A percentile compares a stretch with the other conserved stretches of the same genome.
These are phyloP conservation scores for Alternaria viburni DNA, from an alignment of 2,329 filamentous ascomycete species.

Conservation along the genomic window DNA sequence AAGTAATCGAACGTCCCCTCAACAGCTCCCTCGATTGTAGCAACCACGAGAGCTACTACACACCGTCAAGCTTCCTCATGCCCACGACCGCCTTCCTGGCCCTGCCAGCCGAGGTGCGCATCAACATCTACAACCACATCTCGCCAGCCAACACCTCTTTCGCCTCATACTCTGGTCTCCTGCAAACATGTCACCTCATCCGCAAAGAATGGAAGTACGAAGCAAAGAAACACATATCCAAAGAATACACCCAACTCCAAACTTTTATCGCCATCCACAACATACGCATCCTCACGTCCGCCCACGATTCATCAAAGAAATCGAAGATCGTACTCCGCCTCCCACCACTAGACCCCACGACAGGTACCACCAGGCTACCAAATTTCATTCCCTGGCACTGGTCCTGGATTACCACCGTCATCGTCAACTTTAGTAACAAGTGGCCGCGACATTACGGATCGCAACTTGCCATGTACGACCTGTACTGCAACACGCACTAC, in stretches of 20 bases:
- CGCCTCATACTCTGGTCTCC: background rate
- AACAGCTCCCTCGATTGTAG: background rate
- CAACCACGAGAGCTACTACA: background rate
- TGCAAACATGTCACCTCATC: background rate
- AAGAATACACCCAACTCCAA: background rate
- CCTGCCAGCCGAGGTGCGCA: background rate
- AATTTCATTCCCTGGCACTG: background rate
- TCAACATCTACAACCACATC: background rate
- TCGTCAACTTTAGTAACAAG: background rate
- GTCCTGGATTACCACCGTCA: background rate
- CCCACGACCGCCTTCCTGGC: background rate
- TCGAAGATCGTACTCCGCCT: background rate
- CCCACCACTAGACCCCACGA: background rate
- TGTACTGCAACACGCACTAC: background rate
- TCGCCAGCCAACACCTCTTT: background rate
- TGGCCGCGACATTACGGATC: background rate
- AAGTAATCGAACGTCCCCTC: background rate
- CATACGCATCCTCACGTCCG: background rate
- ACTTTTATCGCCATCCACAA: background rate
- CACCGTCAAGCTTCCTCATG: background rate
- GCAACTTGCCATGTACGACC: background rate
- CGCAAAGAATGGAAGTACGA: background rate
- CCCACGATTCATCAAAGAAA: background rate
- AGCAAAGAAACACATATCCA: background rate
- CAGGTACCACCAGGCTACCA: rapidly evolving